Conservation (phyloP, 2,329 filamentous ascomycete species). For the Aspergillus fumigatiaffinis region DNA sequence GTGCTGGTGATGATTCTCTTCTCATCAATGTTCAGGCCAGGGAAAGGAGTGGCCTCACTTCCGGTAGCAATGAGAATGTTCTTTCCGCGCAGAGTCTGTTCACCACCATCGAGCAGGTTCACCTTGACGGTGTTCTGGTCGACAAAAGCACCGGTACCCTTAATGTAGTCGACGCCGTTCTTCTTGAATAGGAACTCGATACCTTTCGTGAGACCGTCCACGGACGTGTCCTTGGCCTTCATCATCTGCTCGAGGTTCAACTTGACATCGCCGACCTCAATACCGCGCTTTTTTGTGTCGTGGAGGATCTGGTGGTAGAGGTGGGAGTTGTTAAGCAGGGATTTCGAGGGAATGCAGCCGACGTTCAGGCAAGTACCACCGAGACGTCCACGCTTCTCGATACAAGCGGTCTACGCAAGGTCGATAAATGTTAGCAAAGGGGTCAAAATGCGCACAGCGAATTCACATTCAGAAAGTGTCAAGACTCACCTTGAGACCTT, state of each 20-base stretch:
- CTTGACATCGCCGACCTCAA: slow-evolving; percentile 95
- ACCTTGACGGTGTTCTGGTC: slow-evolving; percentile 91
- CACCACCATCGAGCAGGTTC: slow-evolving; percentile 83
- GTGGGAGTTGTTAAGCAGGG: slow-evolving; percentile 98
- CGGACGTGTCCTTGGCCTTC: slow-evolving; percentile 96
- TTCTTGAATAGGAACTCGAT: slow-evolving; percentile 99
- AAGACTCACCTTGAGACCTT: slow-evolving; percentile 78
- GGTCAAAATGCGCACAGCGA: slow-evolving; percentile 1
- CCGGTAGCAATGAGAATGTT: slow-evolving; percentile 98
- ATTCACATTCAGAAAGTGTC: neutral
- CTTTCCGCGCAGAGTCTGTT: slow-evolving; percentile 82
- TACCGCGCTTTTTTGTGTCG: slow-evolving; percentile 94
- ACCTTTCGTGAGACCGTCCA: slow-evolving; percentile 86
- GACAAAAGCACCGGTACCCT: slow-evolving; percentile 82
- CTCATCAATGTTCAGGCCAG: slow-evolving; percentile 92
- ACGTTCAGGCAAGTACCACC: slow-evolving; percentile 98
- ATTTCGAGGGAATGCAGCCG: slow-evolving; percentile 98
- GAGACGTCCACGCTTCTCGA: slow-evolving; percentile 94
- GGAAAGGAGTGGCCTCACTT: slow-evolving; percentile 92
- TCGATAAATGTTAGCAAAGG: slow-evolving; percentile 10
- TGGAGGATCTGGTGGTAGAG: slow-evolving; percentile 96
- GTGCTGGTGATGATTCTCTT: slow-evolving; percentile 97
- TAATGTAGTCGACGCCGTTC: slow-evolving; percentile 97
- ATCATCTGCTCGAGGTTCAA: slow-evolving; percentile 94
- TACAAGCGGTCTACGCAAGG: slow-evolving; percentile 73